Evolutionary conservation across 306 rosid genomes (phyloP), one percentile per base, ranked within the genome.

Genomic region (Quercus ilex): DNA sequence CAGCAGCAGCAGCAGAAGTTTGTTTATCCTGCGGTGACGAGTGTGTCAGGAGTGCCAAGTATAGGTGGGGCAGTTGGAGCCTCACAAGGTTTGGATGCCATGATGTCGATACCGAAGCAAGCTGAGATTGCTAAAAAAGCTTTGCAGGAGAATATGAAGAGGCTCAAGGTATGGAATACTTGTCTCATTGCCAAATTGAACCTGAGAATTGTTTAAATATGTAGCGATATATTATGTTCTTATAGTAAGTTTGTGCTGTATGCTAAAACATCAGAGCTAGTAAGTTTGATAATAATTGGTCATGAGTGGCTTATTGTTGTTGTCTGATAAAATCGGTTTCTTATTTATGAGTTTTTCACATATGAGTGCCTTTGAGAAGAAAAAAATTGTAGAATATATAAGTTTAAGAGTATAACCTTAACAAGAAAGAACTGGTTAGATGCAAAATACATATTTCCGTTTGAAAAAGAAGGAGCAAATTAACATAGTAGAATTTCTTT

Each of bases 101-200:
- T 81, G 31, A 70, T 90, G 84, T 69, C 97, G 9, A 75, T 94
- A 49, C 82, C 94, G 51, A 91, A 91, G 55, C 97, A 92, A 74
- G 93, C 97, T 3, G 97, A 90, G 85, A 69, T 77, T 7, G 85
- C 93, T 0, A 88, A 25, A 74, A 95, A 83, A 74, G 98, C 98
- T 55, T 26, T 95, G 85, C 78, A 55, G 23, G 94, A 91, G 28
- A 91, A 88, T 84, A 83, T 89, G 73, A 87, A 76, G 86, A 92
- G 85, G 89, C 95, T 91, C 67, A 92, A 91, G 99, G 99, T 95
- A 85, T 55, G 77, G 13, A 78, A 19, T 23, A 5, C 71, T 69
- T 17, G 19, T 73, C 12, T 38, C 73, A 38, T 71, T 21, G 55
- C 23, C 23, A 30, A 41, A 43, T 49, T 21, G 60, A 38, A 51